Evolutionary conservation across 2,329 filamentous ascomycete species (phyloP).

Genomic region (Xylaria sp.): DNA sequence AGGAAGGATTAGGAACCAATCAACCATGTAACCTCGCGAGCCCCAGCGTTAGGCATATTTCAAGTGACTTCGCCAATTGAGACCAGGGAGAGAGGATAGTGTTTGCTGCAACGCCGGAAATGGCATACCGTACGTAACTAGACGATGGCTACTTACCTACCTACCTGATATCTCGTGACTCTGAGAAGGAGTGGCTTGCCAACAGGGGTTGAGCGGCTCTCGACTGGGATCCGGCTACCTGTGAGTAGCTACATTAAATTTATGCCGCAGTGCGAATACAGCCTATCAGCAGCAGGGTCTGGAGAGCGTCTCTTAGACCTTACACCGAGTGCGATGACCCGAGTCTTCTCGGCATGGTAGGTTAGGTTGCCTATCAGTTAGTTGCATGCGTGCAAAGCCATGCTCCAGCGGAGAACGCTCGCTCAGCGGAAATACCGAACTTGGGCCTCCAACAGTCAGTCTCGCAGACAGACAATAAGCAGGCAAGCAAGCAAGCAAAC

Average conservation of each 20-base stretch:
- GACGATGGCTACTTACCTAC: neutral
- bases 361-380: conserved; percentile 13
- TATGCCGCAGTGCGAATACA: conserved; percentile 1
- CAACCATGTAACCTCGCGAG: conserved; percentile 11
- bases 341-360: neutral
- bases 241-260: conserved; percentile 1
- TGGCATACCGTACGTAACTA: neutral
- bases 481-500: neutral
- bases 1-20: neutral
- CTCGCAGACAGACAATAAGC: neutral
- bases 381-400: conserved; percentile 21
- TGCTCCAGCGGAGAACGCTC: conserved; percentile 23
- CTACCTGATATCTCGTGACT: neutral
- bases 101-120: neutral
- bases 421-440: conserved; percentile 19
- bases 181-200: conserved; percentile 12
- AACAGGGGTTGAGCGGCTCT: neutral
- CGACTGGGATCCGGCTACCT: neutral
- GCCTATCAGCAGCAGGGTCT: conserved; percentile 5
- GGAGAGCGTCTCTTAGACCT: neutral
- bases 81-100: neutral
- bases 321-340: conserved; percentile 6
- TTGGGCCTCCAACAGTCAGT: conserved; percentile 1
- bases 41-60: conserved; percentile 17
- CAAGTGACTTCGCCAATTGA: neutral